Base-by-base conservation (phyloP, 2,329 filamentous ascomycete species). In the Epichloe sp. region DNA sequence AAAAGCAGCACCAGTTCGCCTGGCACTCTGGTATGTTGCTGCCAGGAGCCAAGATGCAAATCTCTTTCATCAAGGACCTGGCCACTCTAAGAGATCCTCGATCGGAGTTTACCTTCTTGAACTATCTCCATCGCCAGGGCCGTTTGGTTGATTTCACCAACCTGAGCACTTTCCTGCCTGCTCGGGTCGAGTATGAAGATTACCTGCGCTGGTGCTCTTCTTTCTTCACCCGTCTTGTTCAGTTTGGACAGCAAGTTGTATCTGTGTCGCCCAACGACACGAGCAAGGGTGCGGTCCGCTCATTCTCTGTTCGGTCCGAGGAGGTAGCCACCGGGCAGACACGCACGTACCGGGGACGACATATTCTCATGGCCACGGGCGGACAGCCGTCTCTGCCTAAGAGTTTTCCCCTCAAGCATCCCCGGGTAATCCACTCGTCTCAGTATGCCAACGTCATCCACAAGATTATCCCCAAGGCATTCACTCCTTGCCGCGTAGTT, bases 21-120 rank as follows among this genome's bases (percentile, higher is more conserved):
- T 97, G 91, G 91, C 91, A 97, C 67, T 83, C 88, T 0, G 91
- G 91, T 53, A 97, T 97, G 91, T 80, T 96, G 53, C 78, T 97
- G 3, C 88, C 89, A 0, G 90, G 89, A 5, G 87, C 90, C 49
- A 89, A 86, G 70, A 97, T 97, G 91, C 91, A 97, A 65, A 97
- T 97, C 59, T 94, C 88, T 10, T 97, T 95, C 72, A 78, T 97
- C 71, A 97, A 97, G 71, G 91, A 97, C 64, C 79, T 97, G 66
- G 91, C 91, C 3, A 93, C 88, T 3, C 75, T 95, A 58, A 79
- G 91, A 52, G 83, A 97, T 64, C 91, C 91, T 7, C 80, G 85
- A 56, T 95, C 87, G 57, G 79, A 89, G 61, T 97, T 97, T 68
- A 97, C 91, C 14, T 97, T 96, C 70, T 74, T 95, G 63, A 96